Evolutionary conservation across 345 rosid genomes (phyloP), one percentile per base, ranked within the genome.

Genomic region (Salix suchowensis): DNA sequence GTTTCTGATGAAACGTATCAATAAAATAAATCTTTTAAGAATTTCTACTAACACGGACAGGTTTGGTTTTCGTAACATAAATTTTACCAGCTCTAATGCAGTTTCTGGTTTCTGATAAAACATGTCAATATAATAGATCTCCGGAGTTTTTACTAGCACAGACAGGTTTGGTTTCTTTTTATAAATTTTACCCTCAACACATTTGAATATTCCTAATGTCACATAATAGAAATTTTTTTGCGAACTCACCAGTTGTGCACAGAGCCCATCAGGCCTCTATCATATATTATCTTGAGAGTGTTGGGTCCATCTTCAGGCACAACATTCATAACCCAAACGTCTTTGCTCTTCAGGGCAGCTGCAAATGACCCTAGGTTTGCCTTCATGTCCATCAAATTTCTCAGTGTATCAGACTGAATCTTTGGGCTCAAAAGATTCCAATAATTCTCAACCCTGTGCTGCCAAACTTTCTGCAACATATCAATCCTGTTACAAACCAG

Each of bases 321-420:
- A 26, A 91, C 96, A 82, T 91, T 93, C 98, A 95, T 95, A 68
- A 91, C 96, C 98, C 98, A 95, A 4, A 91, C 94, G 80, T 93
- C 90, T 81, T 95, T 95, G 48, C 79, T 84, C 77, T 85, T 91
- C n/a, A 95, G 85, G 50, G 98, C 96, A 77, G 98, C 97, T 21
- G 89, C 98, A 76, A 96, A 96, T 40, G 99, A 94, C 9, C 99
- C 98, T 84, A 89, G 74, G 82, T 89, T 78, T 76, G 97, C 97
- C 79, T 96, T 96, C 99, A 96, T 96, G 88, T 96, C 99, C 97
- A 96, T 92, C 81, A 96, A 26, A 79, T 96, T 96, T 88, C 99
- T 92, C 67, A 92, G 44, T 4, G 92, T 86, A 81, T 96, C 85
- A 8, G 90, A 68, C 55, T 91, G 78, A 67, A 93, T 79, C 86